Evolutionary conservation across 116 monocot species (phyloP).

Genomic region (Posidonia oceanica): DNA sequence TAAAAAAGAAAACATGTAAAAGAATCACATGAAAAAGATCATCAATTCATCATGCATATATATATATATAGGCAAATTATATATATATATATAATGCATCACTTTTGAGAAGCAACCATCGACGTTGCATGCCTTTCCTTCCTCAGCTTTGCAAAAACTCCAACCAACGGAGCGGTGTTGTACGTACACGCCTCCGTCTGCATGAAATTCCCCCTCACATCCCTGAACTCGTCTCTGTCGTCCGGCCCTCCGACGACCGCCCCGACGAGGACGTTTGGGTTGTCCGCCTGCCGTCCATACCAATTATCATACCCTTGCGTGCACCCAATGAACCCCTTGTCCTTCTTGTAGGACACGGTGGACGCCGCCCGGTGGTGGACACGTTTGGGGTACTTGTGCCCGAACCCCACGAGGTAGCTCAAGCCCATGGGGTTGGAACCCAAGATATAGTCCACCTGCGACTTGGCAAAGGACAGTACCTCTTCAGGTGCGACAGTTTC

Average conservation of each 20-base stretch:
- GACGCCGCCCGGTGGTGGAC: slow-evolving; percentile 68
- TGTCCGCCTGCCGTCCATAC: slow-evolving; percentile 28
- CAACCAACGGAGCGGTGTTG: slow-evolving; percentile 50
- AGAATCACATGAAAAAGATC: no score
- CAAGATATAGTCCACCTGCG: slow-evolving; percentile 64
- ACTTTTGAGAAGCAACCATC: no score
- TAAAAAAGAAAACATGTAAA: no score
- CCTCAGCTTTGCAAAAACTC: slow-evolving; percentile 40
- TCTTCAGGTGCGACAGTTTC: slow-evolving; percentile 8
- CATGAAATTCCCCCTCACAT: slow-evolving; percentile 29
- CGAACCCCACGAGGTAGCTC: slow-evolving; percentile 59
- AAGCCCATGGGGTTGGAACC: slow-evolving; percentile 39
- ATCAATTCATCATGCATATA: no score
- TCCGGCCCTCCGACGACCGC: slow-evolving; percentile 68
- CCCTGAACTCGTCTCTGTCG: slow-evolving; percentile 16
- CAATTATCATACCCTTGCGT: slow-evolving; percentile 51
- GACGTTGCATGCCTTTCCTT: no score
- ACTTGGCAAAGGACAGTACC: slow-evolving; percentile 26
- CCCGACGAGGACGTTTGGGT: slow-evolving; percentile 45
- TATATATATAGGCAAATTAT: no score
- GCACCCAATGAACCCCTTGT: slow-evolving; percentile 51
- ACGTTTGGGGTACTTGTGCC: slow-evolving; percentile 22
- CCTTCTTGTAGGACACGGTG: slow-evolving; percentile 29
- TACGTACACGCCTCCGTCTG: slow-evolving; percentile 44
- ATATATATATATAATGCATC: no score